Conservation (phyloP, 768 basidiomycete species). For the Lyophyllum decastes region DNA sequence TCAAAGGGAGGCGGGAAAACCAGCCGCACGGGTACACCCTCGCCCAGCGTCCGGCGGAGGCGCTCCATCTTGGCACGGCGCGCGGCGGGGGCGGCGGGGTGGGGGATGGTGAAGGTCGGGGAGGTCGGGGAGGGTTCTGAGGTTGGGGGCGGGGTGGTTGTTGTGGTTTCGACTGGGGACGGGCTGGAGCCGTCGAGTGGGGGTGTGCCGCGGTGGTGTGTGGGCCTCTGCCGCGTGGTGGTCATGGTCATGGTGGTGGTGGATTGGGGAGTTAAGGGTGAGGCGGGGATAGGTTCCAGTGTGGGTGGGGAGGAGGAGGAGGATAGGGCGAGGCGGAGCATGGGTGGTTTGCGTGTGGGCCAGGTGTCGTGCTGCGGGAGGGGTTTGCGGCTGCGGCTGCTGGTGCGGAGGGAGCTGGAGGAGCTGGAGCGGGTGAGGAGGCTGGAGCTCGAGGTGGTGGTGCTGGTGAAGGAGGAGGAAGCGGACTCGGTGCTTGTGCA, state of each 20-base stretch:
- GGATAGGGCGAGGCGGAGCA: constrained; percentile 22
- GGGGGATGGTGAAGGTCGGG: constrained; percentile 42
- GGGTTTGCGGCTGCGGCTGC: neutral
- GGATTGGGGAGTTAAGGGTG: constrained; percentile 19
- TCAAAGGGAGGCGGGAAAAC: constrained; percentile 75
- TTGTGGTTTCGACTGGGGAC: neutral
- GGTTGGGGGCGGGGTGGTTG: constrained; percentile 2
- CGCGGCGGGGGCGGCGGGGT: constrained; percentile 39
- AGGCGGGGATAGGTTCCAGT: constrained; percentile 29
- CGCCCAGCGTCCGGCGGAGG: constrained; percentile 60
- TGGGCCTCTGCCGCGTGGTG: constrained; percentile 5
- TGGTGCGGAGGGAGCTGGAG: no score
- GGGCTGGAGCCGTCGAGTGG: constrained; percentile 1
- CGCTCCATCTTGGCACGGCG: constrained; percentile 65
- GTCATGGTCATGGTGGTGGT: neutral
- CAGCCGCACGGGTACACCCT: constrained; percentile 60
- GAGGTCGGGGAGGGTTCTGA: constrained; percentile 27
- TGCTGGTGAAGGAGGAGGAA: neutral
- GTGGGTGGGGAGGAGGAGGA: constrained; percentile 8
- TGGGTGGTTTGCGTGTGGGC: constrained; percentile 4
- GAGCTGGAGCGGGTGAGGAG: no score
- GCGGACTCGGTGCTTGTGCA: neutral
- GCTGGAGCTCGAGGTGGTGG: constrained; percentile 13
- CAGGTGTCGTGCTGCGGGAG: constrained; percentile 2
- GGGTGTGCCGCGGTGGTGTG: constrained; percentile 23